A percentile compares a stretch with the other conserved stretches of the same genome.
These are phyloP conservation scores for Cordyceps cateniannulata DNA, from an alignment of 2,329 filamentous ascomycete genomes.

Conservation along the genomic window DNA sequence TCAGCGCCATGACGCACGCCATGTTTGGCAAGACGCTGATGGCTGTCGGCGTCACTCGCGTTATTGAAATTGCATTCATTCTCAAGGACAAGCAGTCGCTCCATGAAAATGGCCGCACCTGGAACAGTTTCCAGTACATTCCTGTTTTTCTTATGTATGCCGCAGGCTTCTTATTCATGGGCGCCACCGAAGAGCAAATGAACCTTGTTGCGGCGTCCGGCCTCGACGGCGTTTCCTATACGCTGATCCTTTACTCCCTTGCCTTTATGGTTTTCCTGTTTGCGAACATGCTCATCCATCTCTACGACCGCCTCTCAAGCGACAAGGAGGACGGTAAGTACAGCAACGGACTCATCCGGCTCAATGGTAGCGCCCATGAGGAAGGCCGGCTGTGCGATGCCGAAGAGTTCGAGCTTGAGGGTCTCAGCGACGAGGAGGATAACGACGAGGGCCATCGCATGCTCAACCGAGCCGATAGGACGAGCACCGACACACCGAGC, in stretches of 20 bases:
- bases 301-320: conserved; percentile 63
- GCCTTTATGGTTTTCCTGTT: conserved; percentile 90
- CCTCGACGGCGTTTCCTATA: conserved; percentile 85
- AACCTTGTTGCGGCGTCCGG: conserved; percentile 62
- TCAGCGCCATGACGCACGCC: conserved; percentile 81
- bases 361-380: conserved; percentile 32
- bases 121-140: conserved; percentile 54
- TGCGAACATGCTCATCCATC: conserved; percentile 73
- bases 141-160: conserved; percentile 70
- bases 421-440: conserved; percentile 84
- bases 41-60: conserved; percentile 74
- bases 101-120: conserved; percentile 60
- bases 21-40: conserved; percentile 95
- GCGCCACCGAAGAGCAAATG: conserved; percentile 96
- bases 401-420: conserved; percentile 90
- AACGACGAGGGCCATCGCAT: conserved; percentile 45
- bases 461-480: conserved; percentile 28
- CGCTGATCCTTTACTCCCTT: conserved; percentile 84
- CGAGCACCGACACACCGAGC: conserved; percentile 36
- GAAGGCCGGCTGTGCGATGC: conserved; percentile 65
- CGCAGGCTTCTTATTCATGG: conserved; percentile 95
- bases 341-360: conserved; percentile 28
- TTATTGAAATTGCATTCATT: conserved; percentile 88
- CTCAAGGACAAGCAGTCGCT: conserved; percentile 64
- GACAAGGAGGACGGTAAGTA: conserved; percentile 31